phyloP scores from a whole-genome alignment of 2,329 filamentous ascomycete genomes.

The Thelonectria rubi region DNA sequence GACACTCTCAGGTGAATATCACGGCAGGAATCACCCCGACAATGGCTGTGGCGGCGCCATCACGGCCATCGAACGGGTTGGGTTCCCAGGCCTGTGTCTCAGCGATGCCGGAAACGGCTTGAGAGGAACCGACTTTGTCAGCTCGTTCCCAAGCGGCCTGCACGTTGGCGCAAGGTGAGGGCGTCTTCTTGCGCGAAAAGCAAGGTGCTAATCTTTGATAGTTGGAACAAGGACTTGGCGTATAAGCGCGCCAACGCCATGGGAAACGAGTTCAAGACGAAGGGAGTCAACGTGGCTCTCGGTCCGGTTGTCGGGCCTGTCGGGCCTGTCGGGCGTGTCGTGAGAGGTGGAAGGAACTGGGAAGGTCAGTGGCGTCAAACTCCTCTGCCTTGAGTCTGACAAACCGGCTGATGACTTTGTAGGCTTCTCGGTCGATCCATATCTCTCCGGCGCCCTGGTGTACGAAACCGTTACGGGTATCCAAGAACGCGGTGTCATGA shows the following conservation, averaged over 20 bases:
- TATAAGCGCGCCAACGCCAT: background rate
- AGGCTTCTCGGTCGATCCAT: conserved; percentile 8
- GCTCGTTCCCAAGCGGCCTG: conserved; percentile 5
- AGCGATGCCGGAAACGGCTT: conserved; percentile 3
- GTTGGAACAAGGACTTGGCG: conserved; percentile 15
- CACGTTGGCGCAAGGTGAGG: conserved; percentile 10
- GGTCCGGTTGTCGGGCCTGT: conserved; percentile 12
- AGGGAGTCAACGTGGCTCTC: conserved; percentile 7
- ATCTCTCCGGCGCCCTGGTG: conserved; percentile 4
- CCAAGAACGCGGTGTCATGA: background rate
- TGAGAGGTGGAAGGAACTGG: conserved; percentile 11
- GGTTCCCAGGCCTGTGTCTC: conserved; percentile 12
- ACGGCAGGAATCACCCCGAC: background rate
- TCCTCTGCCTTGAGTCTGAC: background rate
- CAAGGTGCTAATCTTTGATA: background rate
- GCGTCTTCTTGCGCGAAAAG: background rate
- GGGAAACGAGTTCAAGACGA: conserved; percentile 7
- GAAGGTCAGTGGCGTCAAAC: background rate
- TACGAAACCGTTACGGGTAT: conserved; percentile 6
- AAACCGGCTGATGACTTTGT: background rate
- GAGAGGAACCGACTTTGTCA: conserved; percentile 7
- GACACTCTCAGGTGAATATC: background rate
- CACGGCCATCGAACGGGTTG: conserved; percentile 1
- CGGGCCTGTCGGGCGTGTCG: conserved; percentile 7
- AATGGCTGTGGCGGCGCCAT: conserved; percentile 7